A percentile compares a stretch with the other conserved stretches of the same genome.
phyloP scores from a whole-genome alignment of 1,284 basidiomycete genomes.

The Apiotrichum montevideense region DNA sequence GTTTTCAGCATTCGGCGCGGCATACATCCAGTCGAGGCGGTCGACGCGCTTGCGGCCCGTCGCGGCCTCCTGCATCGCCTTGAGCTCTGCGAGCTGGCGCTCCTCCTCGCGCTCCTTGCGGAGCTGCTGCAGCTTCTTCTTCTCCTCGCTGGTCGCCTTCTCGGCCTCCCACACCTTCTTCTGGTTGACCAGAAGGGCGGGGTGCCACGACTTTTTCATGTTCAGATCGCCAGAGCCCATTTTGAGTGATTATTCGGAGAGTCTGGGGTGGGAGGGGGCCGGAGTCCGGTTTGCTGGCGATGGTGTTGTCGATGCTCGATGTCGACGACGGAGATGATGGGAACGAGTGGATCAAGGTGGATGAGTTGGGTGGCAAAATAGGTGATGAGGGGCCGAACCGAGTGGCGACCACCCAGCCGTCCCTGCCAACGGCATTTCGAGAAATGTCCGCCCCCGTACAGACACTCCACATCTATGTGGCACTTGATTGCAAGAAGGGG shows the following conservation, averaged over 20 bases:
- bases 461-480: too few relatives aligned
- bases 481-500: too few relatives aligned
- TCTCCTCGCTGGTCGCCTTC: slow-evolving; percentile 93
- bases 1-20: slow-evolving; percentile 81
- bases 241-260: slow-evolving; percentile 48
- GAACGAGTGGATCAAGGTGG: too few relatives aligned
- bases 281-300: background rate
- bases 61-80: slow-evolving; percentile 84
- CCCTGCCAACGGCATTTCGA: too few relatives aligned
- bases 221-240: slow-evolving; percentile 76
- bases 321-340: too few relatives aligned
- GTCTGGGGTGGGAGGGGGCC: background rate
- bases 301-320: too few relatives aligned
- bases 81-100: slow-evolving; percentile 89
- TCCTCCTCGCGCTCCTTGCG: slow-evolving; percentile 97
- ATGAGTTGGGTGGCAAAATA: too few relatives aligned
- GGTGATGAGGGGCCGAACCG: too few relatives aligned
- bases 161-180: slow-evolving; percentile 99
- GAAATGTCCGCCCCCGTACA: too few relatives aligned
- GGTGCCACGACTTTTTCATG: slow-evolving; percentile 92
- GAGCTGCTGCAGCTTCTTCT: slow-evolving; percentile 93
- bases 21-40: slow-evolving; percentile 98
- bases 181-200: slow-evolving; percentile 96
- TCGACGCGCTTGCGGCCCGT: slow-evolving; percentile 91
- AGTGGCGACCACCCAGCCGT: too few relatives aligned